A percentile compares a stretch with the other conserved stretches of the same genome.
These are phyloP conservation scores for Guillardia theta DNA, from an alignment of 78 protist genomes.

Conservation along the genomic window DNA sequence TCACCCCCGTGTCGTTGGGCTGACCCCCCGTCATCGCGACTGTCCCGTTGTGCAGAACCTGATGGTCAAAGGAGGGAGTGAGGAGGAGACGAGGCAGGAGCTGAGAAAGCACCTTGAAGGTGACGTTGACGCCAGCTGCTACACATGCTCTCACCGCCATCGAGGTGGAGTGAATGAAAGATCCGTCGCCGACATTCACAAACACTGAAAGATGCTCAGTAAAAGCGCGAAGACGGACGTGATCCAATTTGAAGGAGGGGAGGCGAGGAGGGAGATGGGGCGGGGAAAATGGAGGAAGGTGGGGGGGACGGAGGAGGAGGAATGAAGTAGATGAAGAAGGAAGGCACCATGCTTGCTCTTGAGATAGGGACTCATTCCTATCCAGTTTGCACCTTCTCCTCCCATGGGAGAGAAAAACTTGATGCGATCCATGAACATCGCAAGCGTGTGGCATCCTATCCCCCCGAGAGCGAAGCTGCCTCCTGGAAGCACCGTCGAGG, in stretches of 20 bases:
- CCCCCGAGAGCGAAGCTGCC: background rate
- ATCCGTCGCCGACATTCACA: background rate
- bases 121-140: background rate
- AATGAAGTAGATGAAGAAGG: too few species aligned
- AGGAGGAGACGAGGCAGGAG: too few species aligned
- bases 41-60: background rate
- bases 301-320: too few species aligned
- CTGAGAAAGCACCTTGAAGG: too few species aligned
- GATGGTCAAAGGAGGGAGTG: too few species aligned
- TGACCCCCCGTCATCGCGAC: conserved; percentile 38
- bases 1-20: background rate
- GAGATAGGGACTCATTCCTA: background rate
- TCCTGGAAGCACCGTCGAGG: background rate
- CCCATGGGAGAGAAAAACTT: background rate
- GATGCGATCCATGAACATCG: conserved; percentile 21
- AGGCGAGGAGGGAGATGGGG: too few species aligned
- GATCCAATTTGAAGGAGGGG: too few species aligned
- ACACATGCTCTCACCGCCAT: background rate
- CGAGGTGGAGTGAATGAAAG: background rate
- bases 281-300: too few species aligned
- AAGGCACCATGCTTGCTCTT: too few species aligned
- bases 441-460: background rate
- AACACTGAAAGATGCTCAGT: too few species aligned
- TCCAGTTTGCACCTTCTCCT: conserved; percentile 1
- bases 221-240: too few species aligned